These are phyloP conservation scores for Dryas octopetala DNA, from an alignment of 306 rosid species.

Conservation along the genomic window DNA sequence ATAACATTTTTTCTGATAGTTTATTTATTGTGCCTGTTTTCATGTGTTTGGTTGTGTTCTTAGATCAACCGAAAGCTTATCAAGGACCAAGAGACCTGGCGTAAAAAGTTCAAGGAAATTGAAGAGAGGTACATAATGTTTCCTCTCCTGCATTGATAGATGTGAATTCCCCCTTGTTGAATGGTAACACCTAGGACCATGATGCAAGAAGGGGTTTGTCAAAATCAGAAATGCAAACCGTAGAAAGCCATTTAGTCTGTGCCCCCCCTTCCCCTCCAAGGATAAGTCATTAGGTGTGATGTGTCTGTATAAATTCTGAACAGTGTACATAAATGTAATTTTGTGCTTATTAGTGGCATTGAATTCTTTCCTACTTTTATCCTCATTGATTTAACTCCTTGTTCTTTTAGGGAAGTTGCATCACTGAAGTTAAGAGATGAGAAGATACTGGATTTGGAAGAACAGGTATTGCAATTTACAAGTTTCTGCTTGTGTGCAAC, in stretches of 20 bases:
- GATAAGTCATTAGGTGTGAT: too few species aligned
- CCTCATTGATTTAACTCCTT: conserved; percentile 14
- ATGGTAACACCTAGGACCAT: background rate
- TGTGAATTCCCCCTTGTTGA: background rate
- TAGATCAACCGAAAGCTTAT: conserved; percentile 71
- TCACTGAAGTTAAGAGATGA: conserved; percentile 48
- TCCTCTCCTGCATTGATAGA: background rate
- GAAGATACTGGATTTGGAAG: conserved; percentile 72
- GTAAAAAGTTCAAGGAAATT: conserved; percentile 60
- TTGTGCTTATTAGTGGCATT: background rate
- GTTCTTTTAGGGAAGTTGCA: conserved; percentile 61
- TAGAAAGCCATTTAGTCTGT: background rate
- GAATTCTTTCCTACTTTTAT: background rate
- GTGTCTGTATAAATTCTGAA: background rate
- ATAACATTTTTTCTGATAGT: background rate
- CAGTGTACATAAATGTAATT: background rate
- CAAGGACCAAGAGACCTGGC: conserved; percentile 66
- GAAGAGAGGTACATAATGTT: conserved; percentile 65
- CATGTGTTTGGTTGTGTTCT: conserved; percentile 25
- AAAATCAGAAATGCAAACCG: background rate
- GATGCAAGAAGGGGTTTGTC: too few species aligned
- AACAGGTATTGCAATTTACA: conserved; percentile 60
- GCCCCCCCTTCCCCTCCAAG: too few species aligned
- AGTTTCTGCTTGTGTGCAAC: conserved; percentile 12
- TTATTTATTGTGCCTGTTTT: conserved; percentile 2